Base-by-base conservation (phyloP, 441 rosid genomes). In the Brassica balearica region DNA sequence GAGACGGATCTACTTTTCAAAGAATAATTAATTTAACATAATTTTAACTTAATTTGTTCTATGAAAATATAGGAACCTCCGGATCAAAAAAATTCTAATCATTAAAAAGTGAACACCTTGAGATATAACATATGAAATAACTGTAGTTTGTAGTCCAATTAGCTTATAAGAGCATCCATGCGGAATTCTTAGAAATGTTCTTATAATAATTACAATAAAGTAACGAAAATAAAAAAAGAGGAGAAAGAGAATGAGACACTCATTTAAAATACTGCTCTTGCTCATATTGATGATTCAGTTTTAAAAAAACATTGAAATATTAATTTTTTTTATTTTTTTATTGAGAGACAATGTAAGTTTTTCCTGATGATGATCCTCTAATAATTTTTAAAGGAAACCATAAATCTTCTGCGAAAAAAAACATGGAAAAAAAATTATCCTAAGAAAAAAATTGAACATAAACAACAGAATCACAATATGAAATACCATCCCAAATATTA, bases 391-490 rank as follows among this genome's bases (percentile, higher is more conserved):
- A 6, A 51, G 8, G 58, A 51, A 51, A 14, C 9, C 6, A 15
- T 6, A 51, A 51, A 51, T 51, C 58, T 51, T 51, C 58, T 2
- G 2, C 58, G 1, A 38, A 14, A 14, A 51, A 51, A 14, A 51
- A 14, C 9, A 51, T 4, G 17, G 17, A 48, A 12, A n/a, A n/a
- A 34, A n/a, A 48, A 48, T 48, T 48, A 48, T 48, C 56, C 17
- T 48, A 4, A 48, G 56, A n/a, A 5, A 48, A 48, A 48, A 48
- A 10, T n/a, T 48, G 56, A 48, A 48, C 56, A 48, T n/a, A 48
- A n/a, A n/a, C 56, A 48, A 48, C 56, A n/a, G 17, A n/a, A 48
- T n/a, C 56, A 46, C 17, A n/a, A 48, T 48, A 48, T 51, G 58
- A 14, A 14, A 51, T 51, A 51, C 7, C 20, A 51, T 51, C 58